Base-by-base conservation (phyloP, 805 yeast species). In the Saturnispora quitensis region DNA sequence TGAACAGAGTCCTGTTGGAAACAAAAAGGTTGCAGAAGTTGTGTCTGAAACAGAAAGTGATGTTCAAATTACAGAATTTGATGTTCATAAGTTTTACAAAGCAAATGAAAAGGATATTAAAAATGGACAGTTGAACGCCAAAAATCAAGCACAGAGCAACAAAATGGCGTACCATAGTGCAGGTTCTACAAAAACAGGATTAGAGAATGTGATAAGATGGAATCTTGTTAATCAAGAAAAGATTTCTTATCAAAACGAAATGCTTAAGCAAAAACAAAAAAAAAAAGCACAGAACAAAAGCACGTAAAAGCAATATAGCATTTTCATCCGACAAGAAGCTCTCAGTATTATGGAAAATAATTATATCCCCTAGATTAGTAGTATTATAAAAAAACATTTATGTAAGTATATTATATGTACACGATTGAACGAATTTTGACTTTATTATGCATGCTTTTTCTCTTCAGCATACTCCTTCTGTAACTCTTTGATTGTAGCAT, bases 401-500 rank as follows among this genome's bases (percentile, higher is more conserved):
- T 27, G 34, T 43, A 27, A 43, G 9, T 27, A n/a, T n/a, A 43
- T 10, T 40, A 25, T 22, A 43, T 18, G 15, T 22, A 36, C 31
- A 24, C 20, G 43, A 46, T 22, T 33, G 36, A 34, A 35, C 18
- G 22, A 18, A 20, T 15, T 34, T 40, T 20, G 43, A 12, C 13
- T 24, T 43, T 38, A 12, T 40, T 43, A 47, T 48, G 51, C 50
- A 60, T 71, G 68, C 56, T 38, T 38, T 20, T 38, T 38, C 9
- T 69, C 68, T 44, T 64, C 75, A 64, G 81, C 86, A 62, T 84
- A 86, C 65, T 88, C 95, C 62, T 76, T 73, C 67, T 78, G 82
- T 71, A 90, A 76, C 66, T 79, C 74, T 48, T 77, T 78, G 62
- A 91, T 73, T 64, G 89, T 93, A 50, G 76, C 82, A 55, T 86